Base-by-base conservation (phyloP, 257 asterid genomes). In the Eustoma russellianum region DNA sequence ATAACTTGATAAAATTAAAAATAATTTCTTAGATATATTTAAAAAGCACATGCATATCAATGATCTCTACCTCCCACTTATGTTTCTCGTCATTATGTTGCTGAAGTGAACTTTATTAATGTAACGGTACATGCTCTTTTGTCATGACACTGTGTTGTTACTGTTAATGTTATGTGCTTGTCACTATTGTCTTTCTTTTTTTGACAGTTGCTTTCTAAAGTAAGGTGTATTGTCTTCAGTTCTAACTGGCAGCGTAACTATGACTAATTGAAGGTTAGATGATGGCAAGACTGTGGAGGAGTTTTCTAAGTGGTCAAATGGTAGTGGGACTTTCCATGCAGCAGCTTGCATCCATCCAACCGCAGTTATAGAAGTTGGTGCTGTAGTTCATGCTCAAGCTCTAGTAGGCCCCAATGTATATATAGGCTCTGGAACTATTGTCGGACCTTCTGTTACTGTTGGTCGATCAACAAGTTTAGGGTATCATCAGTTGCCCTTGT, bases 401-500 rank as follows among this genome's bases (percentile, higher is more conserved):
- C 63, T 75, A 17, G 73, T 91, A 52, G 88, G 84, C 51, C 76
- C 80, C 59, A 79, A 79, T 71, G 92, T 72, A 57, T 66, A 46
- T 61, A 62, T 91, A 57, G 88, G 88, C 18, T 77, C 94, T 3
- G 98, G 98, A 70, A 66, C 82, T 56, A 45, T 87, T 63, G 77
- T 91, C 52, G 97, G 95, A 43, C 88, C 97, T 35, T 59, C 71
- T 33, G 98, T 82, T 19, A 59, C 75, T 15, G 62, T 91, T 35
- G 95, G 95, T 18, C 77, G 77, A 74, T 91, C 94, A 52, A 82
- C 98, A 50, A 80, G 57, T 78, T 69, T 86, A 53, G 86, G 97
- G 98, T 91, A 91, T 50, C 53, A 5, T 63, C 55, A 33, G 53
- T 46, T 47, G 17, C 17, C 54, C 46, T 16, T 5, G 35, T 11